These are phyloP conservation scores for Trametes cingulata DNA, from an alignment of 768 basidiomycete species.

Conservation along the genomic window DNA sequence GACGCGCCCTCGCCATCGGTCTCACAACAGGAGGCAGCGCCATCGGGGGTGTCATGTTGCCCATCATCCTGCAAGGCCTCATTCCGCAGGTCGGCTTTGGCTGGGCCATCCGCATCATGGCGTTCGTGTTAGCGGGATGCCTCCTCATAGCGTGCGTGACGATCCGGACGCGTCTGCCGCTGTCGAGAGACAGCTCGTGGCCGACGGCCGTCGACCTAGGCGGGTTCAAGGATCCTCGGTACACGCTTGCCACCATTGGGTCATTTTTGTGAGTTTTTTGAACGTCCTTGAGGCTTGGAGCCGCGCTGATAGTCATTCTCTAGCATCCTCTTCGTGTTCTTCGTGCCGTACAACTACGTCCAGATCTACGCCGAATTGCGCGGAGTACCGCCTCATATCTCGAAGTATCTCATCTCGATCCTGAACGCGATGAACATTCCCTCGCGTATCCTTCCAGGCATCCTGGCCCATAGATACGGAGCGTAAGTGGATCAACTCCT, in stretches of 20 bases:
- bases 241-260: slow-evolving; percentile 21
- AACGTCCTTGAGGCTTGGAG: no score
- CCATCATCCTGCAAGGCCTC: slow-evolving; percentile 53
- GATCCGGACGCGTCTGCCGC: slow-evolving; percentile 32
- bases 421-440: slow-evolving; percentile 34
- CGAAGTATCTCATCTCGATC: slow-evolving; percentile 34
- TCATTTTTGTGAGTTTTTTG: slow-evolving; percentile 31
- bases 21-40: slow-evolving; percentile 41
- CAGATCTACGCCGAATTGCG: slow-evolving; percentile 32
- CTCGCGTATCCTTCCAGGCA: slow-evolving; percentile 33
- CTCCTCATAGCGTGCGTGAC: slow-evolving; percentile 30
- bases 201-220: slow-evolving; percentile 29
- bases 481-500: slow-evolving; percentile 23
- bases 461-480: slow-evolving; percentile 32
- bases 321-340: slow-evolving; percentile 35
- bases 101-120: slow-evolving; percentile 35
- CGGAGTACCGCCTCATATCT: slow-evolving; percentile 24
- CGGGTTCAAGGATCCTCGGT: slow-evolving; percentile 31
- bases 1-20: slow-evolving; percentile 40
- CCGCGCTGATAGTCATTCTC: no score
- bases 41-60: slow-evolving; percentile 52
- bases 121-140: slow-evolving; percentile 31
- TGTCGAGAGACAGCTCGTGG: slow-evolving; percentile 23
- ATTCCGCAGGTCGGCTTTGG: slow-evolving; percentile 28
- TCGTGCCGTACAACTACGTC: slow-evolving; percentile 39